A percentile compares a stretch with the other conserved stretches of the same genome.
Evolutionary conservation across 2,329 filamentous ascomycete species (phyloP).

Genomic region (Diaporthe destruens): DNA sequence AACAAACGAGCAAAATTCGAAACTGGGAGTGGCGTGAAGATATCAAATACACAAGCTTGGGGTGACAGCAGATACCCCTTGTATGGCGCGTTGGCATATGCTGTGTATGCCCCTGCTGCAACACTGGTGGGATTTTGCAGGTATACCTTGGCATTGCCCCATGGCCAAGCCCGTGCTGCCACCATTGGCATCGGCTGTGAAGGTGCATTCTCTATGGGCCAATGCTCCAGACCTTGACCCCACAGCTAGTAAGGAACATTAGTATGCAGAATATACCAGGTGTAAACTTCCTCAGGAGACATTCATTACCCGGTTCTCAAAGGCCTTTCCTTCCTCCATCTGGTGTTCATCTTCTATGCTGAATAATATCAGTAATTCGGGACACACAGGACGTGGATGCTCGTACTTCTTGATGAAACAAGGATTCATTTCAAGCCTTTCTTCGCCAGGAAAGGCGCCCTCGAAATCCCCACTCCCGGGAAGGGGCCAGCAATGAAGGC

Average conservation of each 20-base stretch:
- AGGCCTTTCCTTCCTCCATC: constrained; percentile 20
- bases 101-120: not conserved
- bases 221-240: not conserved
- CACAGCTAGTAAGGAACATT: not conserved
- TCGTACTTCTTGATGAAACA: not conserved
- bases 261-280: not conserved
- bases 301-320: not conserved
- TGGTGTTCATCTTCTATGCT: not conserved
- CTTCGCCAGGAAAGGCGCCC: no score
- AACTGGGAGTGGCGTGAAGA: not conserved
- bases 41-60: not conserved
- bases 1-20: not conserved
- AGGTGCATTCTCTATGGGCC: not conserved
- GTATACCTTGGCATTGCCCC: not conserved
- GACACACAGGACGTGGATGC: not conserved
- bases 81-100: not conserved
- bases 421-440: not conserved
- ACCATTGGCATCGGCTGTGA: not conserved
- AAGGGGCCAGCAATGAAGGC: not conserved
- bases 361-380: not conserved
- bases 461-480: no score
- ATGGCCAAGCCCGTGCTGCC: not conserved
- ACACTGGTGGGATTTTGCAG: not conserved
- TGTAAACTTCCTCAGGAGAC: no score
- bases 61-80: not conserved